Evolutionary conservation across 768 basidiomycete species (phyloP), one percentile per base, ranked within the genome.

Genomic region (Coprinopsis sp.): DNA sequence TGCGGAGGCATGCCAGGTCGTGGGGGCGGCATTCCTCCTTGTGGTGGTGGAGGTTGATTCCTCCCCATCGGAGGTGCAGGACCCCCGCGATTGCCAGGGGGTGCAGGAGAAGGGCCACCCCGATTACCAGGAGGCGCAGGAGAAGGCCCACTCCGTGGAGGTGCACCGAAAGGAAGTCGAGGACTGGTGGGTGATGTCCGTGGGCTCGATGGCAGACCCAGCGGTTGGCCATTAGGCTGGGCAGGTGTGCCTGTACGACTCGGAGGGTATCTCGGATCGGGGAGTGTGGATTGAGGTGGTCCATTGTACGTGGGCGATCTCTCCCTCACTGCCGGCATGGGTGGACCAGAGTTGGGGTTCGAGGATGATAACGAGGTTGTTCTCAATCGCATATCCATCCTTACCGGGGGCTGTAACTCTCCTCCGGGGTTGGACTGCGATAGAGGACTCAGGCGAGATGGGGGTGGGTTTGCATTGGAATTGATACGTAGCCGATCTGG

Each of bases 371-470:
- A 10, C 18, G 34, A 11, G 34, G 12, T 37, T 18, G 12, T 10
- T 18, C 12, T 7, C 29, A 8, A 8, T 31, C 29, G 8, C 19
- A 11, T 6, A 39, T 19, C 37, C 37, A 39, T 39, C 7, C 25
- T 44, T 31, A 19, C 44, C 13, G 49, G 49, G n/a, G 52, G 46
- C 23, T 39, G 47, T 37, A 46, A 50, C 47, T 47, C 12, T 27
- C 11, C 13, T 10, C 24, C 21, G 12, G 33, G 42, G 27, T 33
- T 25, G 44, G 44, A 21, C 34, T 28, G 13, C 50, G 13, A 23
- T 28, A 71, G 54, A 0, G 71, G 70, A 49, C 71, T 71, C 3
- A 66, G 61, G 48, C 59, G 62, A 21, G 62, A 50, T 28, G 61
- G 65, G 51, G 63, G 66, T 4, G 11, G 58, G 23, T 56, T 34